phyloP scores from a whole-genome alignment of 2,329 filamentous ascomycete genomes.

The Atkinsonella hypoxylon region DNA sequence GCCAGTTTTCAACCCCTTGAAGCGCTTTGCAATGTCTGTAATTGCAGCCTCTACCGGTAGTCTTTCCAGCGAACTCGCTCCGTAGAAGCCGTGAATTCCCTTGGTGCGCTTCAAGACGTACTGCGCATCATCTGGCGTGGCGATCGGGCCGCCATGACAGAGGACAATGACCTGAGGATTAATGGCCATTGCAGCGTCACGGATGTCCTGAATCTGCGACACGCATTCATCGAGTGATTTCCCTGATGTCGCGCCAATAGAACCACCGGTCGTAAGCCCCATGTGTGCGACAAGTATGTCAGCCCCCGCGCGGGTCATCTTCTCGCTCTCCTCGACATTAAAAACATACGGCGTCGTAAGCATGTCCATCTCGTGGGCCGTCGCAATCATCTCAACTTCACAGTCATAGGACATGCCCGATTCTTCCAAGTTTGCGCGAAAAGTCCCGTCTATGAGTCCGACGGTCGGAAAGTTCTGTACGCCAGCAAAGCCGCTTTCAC shows the following conservation, averaged over 20 bases:
- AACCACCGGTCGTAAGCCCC: slow-evolving; percentile 52
- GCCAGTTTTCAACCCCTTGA: slow-evolving; percentile 2
- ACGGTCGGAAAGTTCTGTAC: slow-evolving; percentile 67
- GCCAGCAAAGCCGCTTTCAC: slow-evolving; percentile 52
- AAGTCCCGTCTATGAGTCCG: slow-evolving; percentile 56
- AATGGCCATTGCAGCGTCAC: slow-evolving; percentile 45
- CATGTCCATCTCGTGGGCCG: slow-evolving; percentile 47
- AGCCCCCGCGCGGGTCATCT: slow-evolving; percentile 53
- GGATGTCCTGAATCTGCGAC: slow-evolving; percentile 47
- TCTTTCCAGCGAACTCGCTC: slow-evolving; percentile 57
- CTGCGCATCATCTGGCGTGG: slow-evolving; percentile 48
- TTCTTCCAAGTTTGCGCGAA: slow-evolving; percentile 56
- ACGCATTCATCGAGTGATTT: slow-evolving; percentile 55
- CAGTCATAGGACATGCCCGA: slow-evolving; percentile 57
- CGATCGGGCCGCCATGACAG: slow-evolving; percentile 59
- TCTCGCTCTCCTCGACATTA: slow-evolving; percentile 44
- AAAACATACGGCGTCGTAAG: slow-evolving; percentile 63
- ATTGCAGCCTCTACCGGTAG: slow-evolving; percentile 57
- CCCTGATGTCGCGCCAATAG: slow-evolving; percentile 50
- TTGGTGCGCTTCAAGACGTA: slow-evolving; percentile 47
- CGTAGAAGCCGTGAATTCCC: slow-evolving; percentile 59
- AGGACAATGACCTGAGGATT: slow-evolving; percentile 44
- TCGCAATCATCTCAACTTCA: slow-evolving; percentile 54
- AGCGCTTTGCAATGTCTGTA: slow-evolving; percentile 25
- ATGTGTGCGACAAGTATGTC: slow-evolving; percentile 59